These are phyloP conservation scores for Ceratocystis smalleyi DNA, from an alignment of 2,329 filamentous ascomycete genomes.

Conservation along the genomic window DNA sequence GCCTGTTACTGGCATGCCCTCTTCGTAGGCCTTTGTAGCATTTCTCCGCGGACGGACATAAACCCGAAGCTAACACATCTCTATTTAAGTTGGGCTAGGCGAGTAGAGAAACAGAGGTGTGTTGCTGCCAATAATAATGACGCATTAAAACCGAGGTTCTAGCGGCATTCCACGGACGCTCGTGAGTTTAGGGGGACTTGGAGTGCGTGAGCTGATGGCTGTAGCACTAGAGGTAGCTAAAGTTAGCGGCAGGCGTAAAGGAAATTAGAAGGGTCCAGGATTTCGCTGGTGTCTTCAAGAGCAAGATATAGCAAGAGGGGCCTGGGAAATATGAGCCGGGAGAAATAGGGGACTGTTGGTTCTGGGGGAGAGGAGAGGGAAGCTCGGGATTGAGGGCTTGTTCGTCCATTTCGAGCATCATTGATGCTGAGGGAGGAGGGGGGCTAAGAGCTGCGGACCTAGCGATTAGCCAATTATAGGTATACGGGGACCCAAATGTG, in stretches of 20 bases:
- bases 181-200: background rate
- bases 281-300: background rate
- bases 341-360: too few species aligned
- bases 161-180: conserved; percentile 6
- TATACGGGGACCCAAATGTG: background rate
- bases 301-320: background rate
- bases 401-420: too few species aligned
- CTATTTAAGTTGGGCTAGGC: background rate
- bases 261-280: background rate
- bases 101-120: too few species aligned
- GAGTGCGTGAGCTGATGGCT: background rate
- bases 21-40: too few species aligned
- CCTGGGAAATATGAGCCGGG: too few species aligned
- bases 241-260: background rate
- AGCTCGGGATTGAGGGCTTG: too few species aligned
- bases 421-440: too few species aligned
- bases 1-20: too few species aligned
- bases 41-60: too few species aligned
- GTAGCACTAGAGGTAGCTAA: background rate
- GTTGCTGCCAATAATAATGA: background rate
- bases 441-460: too few species aligned
- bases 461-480: background rate
- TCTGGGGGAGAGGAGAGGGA: too few species aligned
- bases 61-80: background rate
- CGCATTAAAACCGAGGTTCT: background rate